Evolutionary conservation across 768 basidiomycete species (phyloP), one percentile per base, ranked within the genome.

Genomic region (Lactarius trivialis): DNA sequence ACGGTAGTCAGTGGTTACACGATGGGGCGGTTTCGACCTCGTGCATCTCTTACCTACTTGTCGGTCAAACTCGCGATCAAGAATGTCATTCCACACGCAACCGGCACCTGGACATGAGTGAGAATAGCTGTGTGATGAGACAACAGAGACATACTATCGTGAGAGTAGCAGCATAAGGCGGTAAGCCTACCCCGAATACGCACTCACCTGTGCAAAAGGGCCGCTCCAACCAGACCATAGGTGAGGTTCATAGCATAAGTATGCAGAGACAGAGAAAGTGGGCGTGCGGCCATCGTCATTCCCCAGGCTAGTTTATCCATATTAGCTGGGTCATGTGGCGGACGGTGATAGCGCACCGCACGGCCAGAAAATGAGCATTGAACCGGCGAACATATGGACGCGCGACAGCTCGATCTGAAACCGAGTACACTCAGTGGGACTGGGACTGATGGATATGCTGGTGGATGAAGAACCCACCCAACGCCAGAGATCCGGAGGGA

Each of bases 381-480:
- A 64, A 11, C 68, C 68, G n/a, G 68, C 67, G 37, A 64, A 60
- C 49, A 54, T 62, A 34, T 75, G 59, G 68, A 76, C 41, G 65
- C 73, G 41, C 45, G 66, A 24, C 61, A 67, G 41, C 49, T 64
- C 61, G 24, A 56, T 36, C 60, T 61, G 43, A n/a, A 60, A 28
- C 15, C 30, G 7, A 1, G 21, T 56, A 7, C n/a, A 33, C 15
- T 45, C 43, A 45, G 43, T 19, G 24, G 21, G 30, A 21, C 41
- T 32, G 19, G 30, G 43, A 32, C 30, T 21, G 1, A 4, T n/a
- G 32, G 41, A 32, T 2, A 24, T 6, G 12, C 8, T 0, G 48
- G 8, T n/a, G n/a, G 8, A 36, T 5, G 34, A 37, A 58, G 14
- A 24, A 15, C 45, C 24, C 36, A 58, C 57, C 57, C 57, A 58